Conservation (phyloP, 2,329 filamentous ascomycete species). For the Waltergamsia citrina region DNA sequence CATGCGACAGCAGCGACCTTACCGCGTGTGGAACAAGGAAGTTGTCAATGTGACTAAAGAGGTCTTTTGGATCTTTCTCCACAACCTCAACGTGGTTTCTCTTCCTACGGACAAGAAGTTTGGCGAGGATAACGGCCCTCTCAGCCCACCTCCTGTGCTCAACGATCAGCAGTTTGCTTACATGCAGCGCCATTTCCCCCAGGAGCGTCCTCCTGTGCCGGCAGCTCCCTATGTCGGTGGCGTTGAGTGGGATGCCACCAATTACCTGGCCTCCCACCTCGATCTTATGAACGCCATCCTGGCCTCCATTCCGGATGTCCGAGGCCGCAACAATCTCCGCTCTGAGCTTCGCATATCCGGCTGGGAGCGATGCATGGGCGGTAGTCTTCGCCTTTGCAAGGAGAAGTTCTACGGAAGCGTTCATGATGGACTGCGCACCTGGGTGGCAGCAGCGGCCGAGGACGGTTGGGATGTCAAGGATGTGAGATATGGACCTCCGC, state of each 20-base stretch:
- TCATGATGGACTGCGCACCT: constrained; percentile 79
- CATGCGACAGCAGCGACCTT: constrained; percentile 80
- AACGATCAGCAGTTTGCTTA: constrained; percentile 40
- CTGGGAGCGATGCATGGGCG: constrained; percentile 84
- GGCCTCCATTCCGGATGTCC: constrained; percentile 61
- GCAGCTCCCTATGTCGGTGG: constrained; percentile 94
- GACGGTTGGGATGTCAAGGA: constrained; percentile 81
- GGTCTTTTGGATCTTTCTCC: constrained; percentile 98
- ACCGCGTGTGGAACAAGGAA: constrained; percentile 91
- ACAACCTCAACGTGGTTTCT: constrained; percentile 82
- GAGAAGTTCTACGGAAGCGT: constrained; percentile 95
- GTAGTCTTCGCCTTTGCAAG: constrained; percentile 81
- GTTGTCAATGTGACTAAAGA: constrained; percentile 90
- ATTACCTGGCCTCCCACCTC: constrained; percentile 86
- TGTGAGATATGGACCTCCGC: constrained; percentile 63
- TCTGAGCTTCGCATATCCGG: constrained; percentile 71
- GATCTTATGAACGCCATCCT: constrained; percentile 89
- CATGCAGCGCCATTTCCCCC: constrained; percentile 69
- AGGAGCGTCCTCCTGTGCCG: constrained; percentile 79
- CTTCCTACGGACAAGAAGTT: constrained; percentile 36
- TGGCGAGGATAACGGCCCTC: background rate
- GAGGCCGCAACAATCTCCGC: constrained; percentile 71
- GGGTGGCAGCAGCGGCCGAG: constrained; percentile 78
- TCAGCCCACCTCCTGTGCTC: background rate
- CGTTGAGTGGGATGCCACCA: constrained; percentile 97